Evolutionary conservation across 371 early-diverging fungal species (phyloP).

Genomic region (Mortierella sp.): DNA sequence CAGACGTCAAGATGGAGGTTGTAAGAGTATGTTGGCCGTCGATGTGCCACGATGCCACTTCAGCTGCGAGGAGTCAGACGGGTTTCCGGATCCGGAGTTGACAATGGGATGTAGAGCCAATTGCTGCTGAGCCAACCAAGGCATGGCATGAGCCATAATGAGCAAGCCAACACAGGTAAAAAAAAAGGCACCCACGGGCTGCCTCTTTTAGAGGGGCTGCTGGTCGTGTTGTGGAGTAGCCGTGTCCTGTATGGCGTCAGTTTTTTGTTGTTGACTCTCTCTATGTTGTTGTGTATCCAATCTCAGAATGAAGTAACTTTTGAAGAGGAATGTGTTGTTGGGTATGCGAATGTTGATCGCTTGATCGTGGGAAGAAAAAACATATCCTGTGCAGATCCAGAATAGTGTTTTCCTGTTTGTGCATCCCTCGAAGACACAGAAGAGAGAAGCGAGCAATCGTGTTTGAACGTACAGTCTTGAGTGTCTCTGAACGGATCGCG

Average conservation of each 20-base stretch:
- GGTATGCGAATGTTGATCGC: constrained; percentile 8
- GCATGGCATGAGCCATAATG: not conserved
- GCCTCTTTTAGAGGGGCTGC: not conserved
- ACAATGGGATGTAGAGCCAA: not conserved
- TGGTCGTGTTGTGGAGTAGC: not conserved
- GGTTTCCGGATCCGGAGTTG: not conserved
- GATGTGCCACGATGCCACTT: not conserved
- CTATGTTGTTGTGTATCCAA: not conserved
- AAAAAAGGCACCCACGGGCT: not conserved
- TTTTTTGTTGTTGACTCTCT: not conserved
- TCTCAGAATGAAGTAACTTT: constrained; percentile 1
- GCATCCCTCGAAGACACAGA: not conserved
- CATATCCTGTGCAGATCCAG: not conserved
- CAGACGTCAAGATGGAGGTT: not conserved
- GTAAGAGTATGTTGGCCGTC: not conserved
- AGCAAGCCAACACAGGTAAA: not conserved
- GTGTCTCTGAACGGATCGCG: constrained; percentile 94
- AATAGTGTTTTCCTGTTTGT: not conserved
- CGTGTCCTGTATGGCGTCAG: not conserved
- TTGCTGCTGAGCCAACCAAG: not conserved
- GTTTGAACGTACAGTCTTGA: constrained; percentile 71
- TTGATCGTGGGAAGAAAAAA: constrained; percentile 50
- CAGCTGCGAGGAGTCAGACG: not conserved
- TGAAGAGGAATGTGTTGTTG: constrained; percentile 9
- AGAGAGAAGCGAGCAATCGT: not conserved